A percentile compares a stretch with the other conserved stretches of the same genome.
phyloP scores from a whole-genome alignment of 257 asterid genomes.

The Nicotiana otophora region DNA sequence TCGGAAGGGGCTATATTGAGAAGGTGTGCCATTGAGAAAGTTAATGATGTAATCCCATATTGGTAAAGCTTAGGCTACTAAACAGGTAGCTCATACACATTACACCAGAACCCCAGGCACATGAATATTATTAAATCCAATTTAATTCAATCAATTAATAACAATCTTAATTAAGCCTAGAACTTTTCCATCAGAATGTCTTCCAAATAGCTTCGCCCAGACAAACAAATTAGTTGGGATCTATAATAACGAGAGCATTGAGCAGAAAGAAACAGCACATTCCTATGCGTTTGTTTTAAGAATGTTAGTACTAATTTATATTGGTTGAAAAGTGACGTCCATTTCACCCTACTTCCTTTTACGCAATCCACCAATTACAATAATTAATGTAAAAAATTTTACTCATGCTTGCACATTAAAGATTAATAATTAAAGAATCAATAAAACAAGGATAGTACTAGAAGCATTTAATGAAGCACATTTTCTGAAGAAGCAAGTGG shows the following conservation, averaged over 20 bases:
- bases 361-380: neutral
- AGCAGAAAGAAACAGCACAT: neutral
- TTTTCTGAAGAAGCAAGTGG: neutral
- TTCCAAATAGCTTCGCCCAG: neutral
- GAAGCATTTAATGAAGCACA: neutral
- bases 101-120: neutral
- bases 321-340: neutral
- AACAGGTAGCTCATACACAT: neutral
- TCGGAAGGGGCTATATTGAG: neutral
- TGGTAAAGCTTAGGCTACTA: too few relatives aligned
- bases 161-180: neutral
- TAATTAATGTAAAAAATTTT: neutral
- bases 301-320: neutral
- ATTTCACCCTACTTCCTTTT: neutral
- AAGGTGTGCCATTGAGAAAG: neutral
- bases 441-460: neutral
- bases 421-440: neutral
- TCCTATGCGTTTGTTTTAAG: neutral
- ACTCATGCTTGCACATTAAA: too few relatives aligned
- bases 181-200: neutral
- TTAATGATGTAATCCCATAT: neutral
- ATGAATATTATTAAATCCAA: neutral
- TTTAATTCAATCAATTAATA: neutral
- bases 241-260: neutral
- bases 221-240: neutral